Percentiles rank a stretch among this genome's conserved stretches.
These are phyloP conservation scores for Phytophthora rubi DNA, from an alignment of 352 stramenopile species.

Conservation along the genomic window DNA sequence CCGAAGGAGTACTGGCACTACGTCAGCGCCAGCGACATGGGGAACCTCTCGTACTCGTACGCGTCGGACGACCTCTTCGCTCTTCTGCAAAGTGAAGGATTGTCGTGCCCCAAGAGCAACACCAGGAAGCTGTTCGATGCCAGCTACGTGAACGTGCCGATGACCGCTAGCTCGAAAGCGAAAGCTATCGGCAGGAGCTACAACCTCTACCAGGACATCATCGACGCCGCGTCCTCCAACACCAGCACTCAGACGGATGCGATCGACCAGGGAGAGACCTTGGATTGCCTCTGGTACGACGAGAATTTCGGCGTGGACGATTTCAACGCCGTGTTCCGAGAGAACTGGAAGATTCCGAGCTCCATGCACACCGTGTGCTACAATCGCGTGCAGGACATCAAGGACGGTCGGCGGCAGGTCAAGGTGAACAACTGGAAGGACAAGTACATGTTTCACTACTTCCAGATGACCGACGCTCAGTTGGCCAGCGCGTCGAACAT, in stretches of 20 bases:
- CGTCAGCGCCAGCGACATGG: conserved; percentile 54
- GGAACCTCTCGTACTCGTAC: conserved; percentile 70
- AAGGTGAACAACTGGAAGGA: conserved; percentile 23
- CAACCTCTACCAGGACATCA: conserved; percentile 49
- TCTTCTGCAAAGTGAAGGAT: conserved; percentile 36
- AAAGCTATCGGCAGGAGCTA: conserved; percentile 45
- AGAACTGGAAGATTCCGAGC: conserved; percentile 38
- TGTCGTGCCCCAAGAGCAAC: conserved; percentile 53
- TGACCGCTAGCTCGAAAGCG: conserved; percentile 23
- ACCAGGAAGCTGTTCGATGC: conserved; percentile 32
- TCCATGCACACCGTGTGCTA: conserved; percentile 46
- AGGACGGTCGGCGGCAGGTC: conserved; percentile 17
- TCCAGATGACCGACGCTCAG: conserved; percentile 31
- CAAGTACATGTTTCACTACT: conserved; percentile 37
- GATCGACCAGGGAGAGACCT: conserved; percentile 53
- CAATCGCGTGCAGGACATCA: conserved; percentile 38
- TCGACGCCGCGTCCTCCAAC: conserved; percentile 14
- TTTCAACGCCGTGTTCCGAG: conserved; percentile 42
- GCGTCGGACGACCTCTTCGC: conserved; percentile 52
- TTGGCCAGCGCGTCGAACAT: conserved; percentile 31
- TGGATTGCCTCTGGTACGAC: conserved; percentile 65
- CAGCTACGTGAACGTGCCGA: conserved; percentile 22
- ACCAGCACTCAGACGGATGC: conserved; percentile 29
- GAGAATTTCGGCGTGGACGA: conserved; percentile 55
- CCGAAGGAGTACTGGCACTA: conserved; percentile 72